These are phyloP conservation scores for Cutaneotrichosporon sp. DNA, from an alignment of 1,284 basidiomycete species.

Conservation along the genomic window DNA sequence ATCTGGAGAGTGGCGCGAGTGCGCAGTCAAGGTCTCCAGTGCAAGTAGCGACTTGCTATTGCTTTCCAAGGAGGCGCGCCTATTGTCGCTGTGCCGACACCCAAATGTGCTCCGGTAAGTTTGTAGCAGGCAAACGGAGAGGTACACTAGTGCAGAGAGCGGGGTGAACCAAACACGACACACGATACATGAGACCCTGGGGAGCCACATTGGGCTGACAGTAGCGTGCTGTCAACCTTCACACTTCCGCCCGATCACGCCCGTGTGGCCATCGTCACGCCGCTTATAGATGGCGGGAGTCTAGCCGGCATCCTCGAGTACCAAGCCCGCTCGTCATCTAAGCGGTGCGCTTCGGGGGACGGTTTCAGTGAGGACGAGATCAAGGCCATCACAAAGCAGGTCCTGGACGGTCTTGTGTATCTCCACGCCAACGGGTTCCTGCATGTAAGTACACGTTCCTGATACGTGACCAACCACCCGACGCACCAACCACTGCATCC, in stretches of 20 bases:
- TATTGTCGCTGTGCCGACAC: slow-evolving; percentile 38
- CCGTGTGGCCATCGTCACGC: slow-evolving; percentile 41
- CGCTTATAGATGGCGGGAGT: slow-evolving; percentile 37
- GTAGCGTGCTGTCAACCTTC: slow-evolving; percentile 38
- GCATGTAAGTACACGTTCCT: slow-evolving; percentile 52
- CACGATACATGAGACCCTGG: not conserved
- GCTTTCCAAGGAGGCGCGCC: slow-evolving; percentile 31
- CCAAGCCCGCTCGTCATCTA: slow-evolving; percentile 17
- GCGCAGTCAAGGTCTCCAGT: slow-evolving; percentile 43
- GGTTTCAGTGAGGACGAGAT: slow-evolving; percentile 39
- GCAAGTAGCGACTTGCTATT: slow-evolving; percentile 30
- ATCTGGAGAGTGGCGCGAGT: slow-evolving; percentile 17
- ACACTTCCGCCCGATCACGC: slow-evolving; percentile 40
- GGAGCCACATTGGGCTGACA: not conserved
- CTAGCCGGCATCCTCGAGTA: slow-evolving; percentile 39
- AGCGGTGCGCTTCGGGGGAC: not conserved
- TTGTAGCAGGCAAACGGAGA: not conserved
- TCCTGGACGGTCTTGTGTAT: slow-evolving; percentile 75
- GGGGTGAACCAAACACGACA: not conserved
- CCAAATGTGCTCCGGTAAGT: slow-evolving; percentile 40
- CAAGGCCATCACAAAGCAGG: slow-evolving; percentile 62
- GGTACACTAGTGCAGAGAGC: no score
- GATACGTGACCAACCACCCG: not conserved
- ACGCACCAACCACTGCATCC: no score
- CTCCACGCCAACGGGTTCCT: slow-evolving; percentile 87